Conservation (phyloP, 495 filamentous ascomycete genomes). For the Aspergillus leporis region DNA sequence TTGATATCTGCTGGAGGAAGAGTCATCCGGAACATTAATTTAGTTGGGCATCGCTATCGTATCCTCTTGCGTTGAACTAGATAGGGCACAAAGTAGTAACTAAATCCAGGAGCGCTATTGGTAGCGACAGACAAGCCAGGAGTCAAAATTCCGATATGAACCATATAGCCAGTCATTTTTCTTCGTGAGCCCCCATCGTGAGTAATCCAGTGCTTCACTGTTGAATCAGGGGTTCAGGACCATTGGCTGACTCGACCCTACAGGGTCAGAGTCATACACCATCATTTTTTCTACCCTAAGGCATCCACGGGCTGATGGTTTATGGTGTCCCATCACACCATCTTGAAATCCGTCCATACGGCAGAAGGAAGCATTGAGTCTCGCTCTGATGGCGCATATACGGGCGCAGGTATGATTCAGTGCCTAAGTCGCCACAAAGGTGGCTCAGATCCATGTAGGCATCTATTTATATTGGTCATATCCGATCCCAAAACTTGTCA, state of each 20-base stretch:
- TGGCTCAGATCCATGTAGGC: not conserved
- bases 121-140: conserved; percentile 6
- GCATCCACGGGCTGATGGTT: not conserved
- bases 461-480: not conserved
- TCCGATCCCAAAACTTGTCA: not conserved
- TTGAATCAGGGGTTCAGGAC: conserved; percentile 8
- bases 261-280: not conserved
- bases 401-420: not conserved
- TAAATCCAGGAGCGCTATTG: not conserved
- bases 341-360: not conserved
- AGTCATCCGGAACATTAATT: conserved; percentile 16
- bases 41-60: conserved; percentile 17
- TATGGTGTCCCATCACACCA: not conserved
- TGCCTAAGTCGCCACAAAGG: conserved; percentile 1
- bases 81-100: conserved; percentile 3
- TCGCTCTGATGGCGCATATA: not conserved
- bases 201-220: not conserved
- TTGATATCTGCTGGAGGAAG: not conserved
- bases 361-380: not conserved
- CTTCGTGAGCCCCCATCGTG: conserved; percentile 6
- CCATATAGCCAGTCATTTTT: conserved; percentile 10
- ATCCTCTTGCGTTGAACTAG: not conserved
- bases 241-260: conserved; percentile 15
- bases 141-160: not conserved
- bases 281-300: not conserved